These are phyloP conservation scores for Fragaria ananassa DNA, from an alignment of 306 rosid species.

Conservation along the genomic window DNA sequence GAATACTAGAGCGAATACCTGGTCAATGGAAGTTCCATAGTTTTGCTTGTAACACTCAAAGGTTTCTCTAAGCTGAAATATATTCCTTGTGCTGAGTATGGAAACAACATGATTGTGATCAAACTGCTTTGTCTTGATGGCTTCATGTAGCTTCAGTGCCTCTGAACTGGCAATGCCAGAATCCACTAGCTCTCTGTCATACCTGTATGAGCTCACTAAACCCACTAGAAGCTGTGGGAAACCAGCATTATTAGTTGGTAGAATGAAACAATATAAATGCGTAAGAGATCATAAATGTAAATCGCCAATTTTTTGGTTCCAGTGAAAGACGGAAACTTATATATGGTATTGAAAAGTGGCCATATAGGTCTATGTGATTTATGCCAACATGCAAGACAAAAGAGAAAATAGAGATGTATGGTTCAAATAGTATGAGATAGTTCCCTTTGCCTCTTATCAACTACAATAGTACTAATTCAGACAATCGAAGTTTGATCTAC, in stretches of 20 bases:
- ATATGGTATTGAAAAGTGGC: not conserved
- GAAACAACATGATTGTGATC: slow-evolving; percentile 55
- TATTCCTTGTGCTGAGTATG: slow-evolving; percentile 79
- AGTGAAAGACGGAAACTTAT: not conserved
- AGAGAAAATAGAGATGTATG: not conserved
- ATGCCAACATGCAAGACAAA: not conserved
- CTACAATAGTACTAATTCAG: not conserved
- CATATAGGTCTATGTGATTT: not conserved
- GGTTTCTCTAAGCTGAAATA: slow-evolving; percentile 80
- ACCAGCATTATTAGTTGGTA: slow-evolving; percentile 19
- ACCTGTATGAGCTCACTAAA: slow-evolving; percentile 77
- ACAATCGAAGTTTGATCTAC: not conserved
- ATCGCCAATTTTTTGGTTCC: not conserved
- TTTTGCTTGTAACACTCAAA: slow-evolving; percentile 58
- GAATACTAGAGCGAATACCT: slow-evolving; percentile 43
- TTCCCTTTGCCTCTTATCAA: not conserved
- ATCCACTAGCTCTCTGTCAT: slow-evolving; percentile 61
- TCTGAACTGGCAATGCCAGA: slow-evolving; percentile 48
- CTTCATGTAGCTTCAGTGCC: slow-evolving; percentile 62
- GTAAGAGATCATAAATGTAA: not conserved
- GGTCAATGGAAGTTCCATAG: slow-evolving; percentile 52
- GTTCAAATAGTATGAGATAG: not conserved
- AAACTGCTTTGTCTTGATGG: slow-evolving; percentile 51
- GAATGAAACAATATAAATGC: not conserved
- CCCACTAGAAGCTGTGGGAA: slow-evolving; percentile 63